Evolutionary conservation across 106 monocot species (phyloP).

Genomic region (Phalaenopsis equestris): DNA sequence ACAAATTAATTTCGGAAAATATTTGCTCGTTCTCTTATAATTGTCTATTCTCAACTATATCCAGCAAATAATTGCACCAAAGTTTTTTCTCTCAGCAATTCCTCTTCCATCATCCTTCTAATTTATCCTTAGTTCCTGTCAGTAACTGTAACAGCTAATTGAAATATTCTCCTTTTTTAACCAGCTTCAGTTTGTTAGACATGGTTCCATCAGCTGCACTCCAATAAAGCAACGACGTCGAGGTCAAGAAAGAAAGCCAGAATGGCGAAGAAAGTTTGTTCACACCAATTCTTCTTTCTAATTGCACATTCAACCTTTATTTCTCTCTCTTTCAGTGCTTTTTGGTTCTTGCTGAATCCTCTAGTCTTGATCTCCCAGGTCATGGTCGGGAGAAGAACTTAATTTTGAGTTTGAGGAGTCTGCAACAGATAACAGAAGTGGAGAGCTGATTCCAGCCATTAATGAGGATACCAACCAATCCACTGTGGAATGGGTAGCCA

Average conservation of each 20-base stretch:
- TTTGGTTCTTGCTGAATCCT: not conserved
- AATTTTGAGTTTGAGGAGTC: not conserved
- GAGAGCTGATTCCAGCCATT: not conserved
- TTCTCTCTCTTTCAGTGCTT: not conserved
- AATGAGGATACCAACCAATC: not conserved
- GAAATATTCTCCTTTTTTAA: not conserved
- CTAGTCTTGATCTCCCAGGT: slow-evolving; percentile 4
- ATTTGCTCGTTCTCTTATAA: not conserved
- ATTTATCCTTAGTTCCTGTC: not conserved
- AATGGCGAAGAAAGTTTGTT: not conserved
- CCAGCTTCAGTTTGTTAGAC: slow-evolving; percentile 5
- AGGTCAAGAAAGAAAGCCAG: not conserved
- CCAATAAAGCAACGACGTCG: not conserved
- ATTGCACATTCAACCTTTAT: not conserved
- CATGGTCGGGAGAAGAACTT: slow-evolving; percentile 3
- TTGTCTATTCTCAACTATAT: not conserved
- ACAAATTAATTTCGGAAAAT: not conserved
- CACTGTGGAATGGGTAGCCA: not conserved
- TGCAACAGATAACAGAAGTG: not conserved
- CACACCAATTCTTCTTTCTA: not conserved
- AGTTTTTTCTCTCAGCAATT: not conserved
- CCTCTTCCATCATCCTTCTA: not conserved
- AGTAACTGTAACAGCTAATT: not conserved
- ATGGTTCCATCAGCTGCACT: slow-evolving; percentile 2
- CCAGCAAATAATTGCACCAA: not conserved